These are phyloP conservation scores for Sclerotinia glacialis DNA, from an alignment of 2,329 filamentous ascomycete genomes.

Conservation along the genomic window DNA sequence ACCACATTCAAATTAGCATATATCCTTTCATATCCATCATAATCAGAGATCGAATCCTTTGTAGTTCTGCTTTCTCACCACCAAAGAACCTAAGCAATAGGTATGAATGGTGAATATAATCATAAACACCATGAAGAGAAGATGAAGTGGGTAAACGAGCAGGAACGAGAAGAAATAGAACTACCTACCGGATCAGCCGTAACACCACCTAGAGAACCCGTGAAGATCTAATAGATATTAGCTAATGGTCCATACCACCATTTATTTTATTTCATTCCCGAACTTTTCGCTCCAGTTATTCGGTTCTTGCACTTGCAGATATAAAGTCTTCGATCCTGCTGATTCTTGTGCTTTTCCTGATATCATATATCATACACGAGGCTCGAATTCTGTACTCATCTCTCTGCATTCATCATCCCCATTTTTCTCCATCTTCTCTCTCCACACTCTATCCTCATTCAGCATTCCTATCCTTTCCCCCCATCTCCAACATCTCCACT, in stretches of 20 bases:
- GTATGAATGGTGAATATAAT: background rate
- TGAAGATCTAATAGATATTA: background rate
- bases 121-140: background rate
- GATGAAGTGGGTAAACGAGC: no score
- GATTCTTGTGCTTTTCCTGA: background rate
- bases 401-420: background rate
- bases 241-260: background rate
- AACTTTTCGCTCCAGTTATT: background rate
- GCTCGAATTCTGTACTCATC: no score
- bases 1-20: background rate
- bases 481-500: no score
- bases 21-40: no score
- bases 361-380: background rate
- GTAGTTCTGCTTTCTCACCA: no score
- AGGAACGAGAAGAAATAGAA: background rate
- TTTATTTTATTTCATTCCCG: background rate
- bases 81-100: no score
- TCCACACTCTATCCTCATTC: background rate
- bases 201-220: conserved; percentile 15
- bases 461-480: no score
- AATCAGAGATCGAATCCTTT: background rate
- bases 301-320: background rate
- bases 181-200: conserved; percentile 14
- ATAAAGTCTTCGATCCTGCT: background rate
- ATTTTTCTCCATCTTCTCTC: background rate